A percentile compares a stretch with the other conserved stretches of the same genome.
Evolutionary conservation across 441 rosid species (phyloP).

Genomic region (Biscutella laevigata): DNA sequence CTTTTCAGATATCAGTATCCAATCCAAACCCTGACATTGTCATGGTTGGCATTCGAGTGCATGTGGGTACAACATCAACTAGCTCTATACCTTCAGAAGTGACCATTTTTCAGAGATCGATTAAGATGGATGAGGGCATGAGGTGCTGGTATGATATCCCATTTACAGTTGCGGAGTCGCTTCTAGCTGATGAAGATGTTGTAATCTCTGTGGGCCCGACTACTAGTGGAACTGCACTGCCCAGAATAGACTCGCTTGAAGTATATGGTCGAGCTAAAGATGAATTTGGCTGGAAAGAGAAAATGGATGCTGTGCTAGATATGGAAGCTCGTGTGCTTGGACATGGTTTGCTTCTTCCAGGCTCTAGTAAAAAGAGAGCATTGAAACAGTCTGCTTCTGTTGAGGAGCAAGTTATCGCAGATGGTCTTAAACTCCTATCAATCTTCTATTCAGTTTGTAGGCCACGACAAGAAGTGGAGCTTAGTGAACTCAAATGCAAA

Average conservation of each 20-base stretch:
- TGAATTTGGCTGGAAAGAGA: conserved; percentile 99
- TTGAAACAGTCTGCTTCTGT: conserved; percentile 63
- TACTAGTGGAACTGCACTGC: conserved; percentile 70
- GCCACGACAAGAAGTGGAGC: conserved; percentile 56
- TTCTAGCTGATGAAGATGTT: conserved; percentile 99
- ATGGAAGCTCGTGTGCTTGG: conserved; percentile 98
- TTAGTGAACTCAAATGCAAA: conserved; percentile 72
- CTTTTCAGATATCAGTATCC: conserved; percentile 72
- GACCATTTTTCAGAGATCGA: conserved; percentile 81
- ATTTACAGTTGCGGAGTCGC: conserved; percentile 95
- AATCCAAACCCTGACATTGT: conserved; percentile 96
- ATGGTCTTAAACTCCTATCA: conserved; percentile 88
- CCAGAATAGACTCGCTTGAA: conserved; percentile 96
- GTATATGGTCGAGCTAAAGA: conserved; percentile 98
- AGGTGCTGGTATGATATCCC: conserved; percentile 99
- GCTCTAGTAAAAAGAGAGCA: conserved; percentile 63
- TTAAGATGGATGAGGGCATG: conserved; percentile 98
- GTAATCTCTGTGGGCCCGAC: conserved; percentile 79
- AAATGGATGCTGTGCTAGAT: conserved; percentile 87
- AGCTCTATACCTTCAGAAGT: conserved; percentile 94
- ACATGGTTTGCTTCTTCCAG: conserved; percentile 56
- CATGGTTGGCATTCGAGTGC: conserved; percentile 97
- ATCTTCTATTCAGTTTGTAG: conserved; percentile 53
- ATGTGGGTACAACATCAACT: conserved; percentile 89
- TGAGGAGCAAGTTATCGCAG: conserved; percentile 95